Evolutionary conservation across 306 rosid genomes (phyloP), one percentile per base, ranked within the genome.

Genomic region (Malus sieversii): DNA sequence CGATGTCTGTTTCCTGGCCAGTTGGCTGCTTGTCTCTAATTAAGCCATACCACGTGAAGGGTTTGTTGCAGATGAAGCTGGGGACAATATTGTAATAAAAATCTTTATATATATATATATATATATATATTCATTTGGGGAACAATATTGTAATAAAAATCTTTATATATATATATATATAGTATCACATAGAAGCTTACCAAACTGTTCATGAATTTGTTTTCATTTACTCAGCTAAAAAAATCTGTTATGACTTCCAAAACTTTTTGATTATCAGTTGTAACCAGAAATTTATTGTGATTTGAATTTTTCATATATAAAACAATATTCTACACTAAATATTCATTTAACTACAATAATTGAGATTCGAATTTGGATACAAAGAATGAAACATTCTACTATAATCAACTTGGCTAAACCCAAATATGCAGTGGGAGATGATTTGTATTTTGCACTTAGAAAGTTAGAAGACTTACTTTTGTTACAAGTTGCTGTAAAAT

Each of bases 1-100:
- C 18, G 19, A 16, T 52, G 74, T 33, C 72, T 62, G 57, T 48
- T 64, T 63, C 66, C 65, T 53, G 45, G 38, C 68, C 81, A 57
- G 77, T 65, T 45, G 65, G 40, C 25, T 68, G 59, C n/a, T 19
- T 59, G 55, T 22, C 23, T 22, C 23, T 69, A 62, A 35, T 62
- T 44, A 14, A 45, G 53, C 57, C 46, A n/a, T 55, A 51, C 63
- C 74, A 18, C 25, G 73, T 59, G 45, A 73, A 72, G 13, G 48
- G 23, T 44, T 62, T 64, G 67, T 5, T 33, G 33, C 14, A 30
- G 66, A 42, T 70, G 77, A 74, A 55, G 82, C 55, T 74, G 77
- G 65, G 52, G 10, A 27, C 71, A n/a, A n/a, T 58, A 60, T 60
- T 73, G 48, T 46, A 23, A 23, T 23, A 23, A 23, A 23, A 23